A percentile compares a stretch with the other conserved stretches of the same genome.
Conservation (phyloP, 1,284 basidiomycete genomes). For the Ganoderma lucidum region DNA sequence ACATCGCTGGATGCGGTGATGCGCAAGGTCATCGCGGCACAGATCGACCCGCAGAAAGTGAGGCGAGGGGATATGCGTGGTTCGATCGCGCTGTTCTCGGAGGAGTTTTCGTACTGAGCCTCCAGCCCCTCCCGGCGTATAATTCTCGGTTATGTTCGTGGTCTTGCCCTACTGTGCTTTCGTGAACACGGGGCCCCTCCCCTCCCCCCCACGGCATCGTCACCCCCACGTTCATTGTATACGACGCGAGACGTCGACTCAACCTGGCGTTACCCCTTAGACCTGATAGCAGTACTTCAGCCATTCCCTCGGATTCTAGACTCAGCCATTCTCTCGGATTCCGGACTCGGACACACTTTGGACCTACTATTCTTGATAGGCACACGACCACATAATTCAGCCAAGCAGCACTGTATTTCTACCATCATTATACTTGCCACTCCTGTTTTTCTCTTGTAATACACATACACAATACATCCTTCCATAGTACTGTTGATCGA, state of each 20-base stretch:
- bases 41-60: constrained; percentile 66
- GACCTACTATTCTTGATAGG: not conserved
- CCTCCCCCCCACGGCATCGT: not conserved
- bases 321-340: not conserved
- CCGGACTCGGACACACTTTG: constrained; percentile 1
- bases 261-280: not conserved
- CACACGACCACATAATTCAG: constrained; percentile 1
- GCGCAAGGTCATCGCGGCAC: constrained; percentile 70
- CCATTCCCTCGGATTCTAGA: no score
- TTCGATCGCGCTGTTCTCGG: constrained; percentile 67
- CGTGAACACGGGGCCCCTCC: not conserved
- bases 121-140: not conserved
- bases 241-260: not conserved
- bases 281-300: not conserved
- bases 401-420: constrained; percentile 25
- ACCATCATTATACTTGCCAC: constrained; percentile 6
- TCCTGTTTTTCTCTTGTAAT: not conserved
- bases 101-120: constrained; percentile 69
- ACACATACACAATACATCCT: constrained; percentile 1
- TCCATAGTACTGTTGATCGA: not conserved
- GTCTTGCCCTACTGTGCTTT: not conserved
- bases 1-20: constrained; percentile 76
- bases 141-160: not conserved
- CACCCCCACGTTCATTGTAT: not conserved
- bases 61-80: constrained; percentile 69